Evolutionary conservation across 2,329 filamentous ascomycete species (phyloP), one percentile per base, ranked within the genome.

Genomic region (Onygenales sp.): DNA sequence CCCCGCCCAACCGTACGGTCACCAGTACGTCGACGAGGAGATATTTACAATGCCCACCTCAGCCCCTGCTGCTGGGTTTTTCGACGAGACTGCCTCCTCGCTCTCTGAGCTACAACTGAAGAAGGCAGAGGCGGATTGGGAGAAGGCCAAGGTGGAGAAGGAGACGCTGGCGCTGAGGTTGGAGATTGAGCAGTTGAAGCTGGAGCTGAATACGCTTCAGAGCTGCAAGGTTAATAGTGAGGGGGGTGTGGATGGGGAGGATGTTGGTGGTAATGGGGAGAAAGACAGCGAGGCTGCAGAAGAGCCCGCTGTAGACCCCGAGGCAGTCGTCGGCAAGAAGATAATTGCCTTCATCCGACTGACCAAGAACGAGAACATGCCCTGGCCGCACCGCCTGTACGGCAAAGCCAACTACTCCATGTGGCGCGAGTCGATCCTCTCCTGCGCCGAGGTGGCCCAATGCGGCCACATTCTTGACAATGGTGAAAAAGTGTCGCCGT

Each of bases 361-460:
- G 35, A 49, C 46, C 7, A 49, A 39, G 33, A 17, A 49, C 11
- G 35, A 39, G 33, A 17, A 49, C 11, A 21, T 27, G 17, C 46
- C 46, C 13, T 49, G 27, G 10, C 35, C 33, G 46, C 46, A 49
- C 17, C 46, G 46, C 14, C 35, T 49, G 21, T 49, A 49, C n/a
- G 35, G 46, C 38, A 49, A 49, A 39, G 27, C 7, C 35, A 49
- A 49, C 33, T 49, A 49, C 46, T 39, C 46, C 9, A 39, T 7
- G 9, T 49, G 46, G 46, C 46, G 46, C 8, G 46, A 49, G 27
- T 49, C 46, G 33, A 49, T 49, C 35, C 46, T 49, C 5, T 49
- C 33, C 46, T 38, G 38, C 33, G 46, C 46, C 27, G 35, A 49
- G 46, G 5, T n/a, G 13, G 39, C 46, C 35, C 14, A 21, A 27